Base-by-base conservation (phyloP, 1,284 basidiomycete species). In the Ceratobasidium sp. region DNA sequence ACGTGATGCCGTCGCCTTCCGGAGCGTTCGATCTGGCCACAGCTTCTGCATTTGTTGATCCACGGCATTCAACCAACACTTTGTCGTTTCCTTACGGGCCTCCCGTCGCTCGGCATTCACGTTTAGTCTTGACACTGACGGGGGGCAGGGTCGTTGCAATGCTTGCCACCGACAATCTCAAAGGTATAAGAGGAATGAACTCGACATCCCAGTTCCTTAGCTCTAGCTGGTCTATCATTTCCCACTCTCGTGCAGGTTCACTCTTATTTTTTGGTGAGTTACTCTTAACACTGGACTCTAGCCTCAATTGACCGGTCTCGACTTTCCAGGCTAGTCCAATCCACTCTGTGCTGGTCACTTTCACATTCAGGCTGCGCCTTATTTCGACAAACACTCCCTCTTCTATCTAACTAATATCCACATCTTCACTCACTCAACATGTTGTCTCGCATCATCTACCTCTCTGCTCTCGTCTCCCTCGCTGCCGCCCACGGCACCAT, bases 401-500 rank as follows among this genome's bases (percentile, higher is more conserved):
- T 47, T 32, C 32, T 44, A 41, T 71, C 46, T 26, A 28, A 46
- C 30, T 9, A 32, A 28, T 23, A 52, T 23, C 38, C 26, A 52
- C 26, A 58, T 6, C 41, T 16, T 16, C 30, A 21, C 8, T 30
- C 46, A 44, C 9, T 54, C 70, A 55, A 21, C 13, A 72, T 72
- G 70, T 59, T 72, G n/a, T 50, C 70, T 23, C 70, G 58, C 14
- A 26, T 54, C 21, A 23, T 72, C 58, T 72, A 62, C 49, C 58
- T 72, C 14, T 72, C 70, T 23, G 55, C 66, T 11, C 38, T 55
- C 44, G 66, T 46, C 30, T 57, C 66, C 23, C 28, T 74, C 73
- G 71, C 46, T 21, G 63, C 46, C 47, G 77, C 75, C 13, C 78
- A 79, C 59, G 78, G 78, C 46, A 62, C 72, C 16, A 76, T 79